Evolutionary conservation across 164 flowering plant genomes (phyloP), one percentile per base, ranked within the genome.

Genomic region (Piper betle): DNA sequence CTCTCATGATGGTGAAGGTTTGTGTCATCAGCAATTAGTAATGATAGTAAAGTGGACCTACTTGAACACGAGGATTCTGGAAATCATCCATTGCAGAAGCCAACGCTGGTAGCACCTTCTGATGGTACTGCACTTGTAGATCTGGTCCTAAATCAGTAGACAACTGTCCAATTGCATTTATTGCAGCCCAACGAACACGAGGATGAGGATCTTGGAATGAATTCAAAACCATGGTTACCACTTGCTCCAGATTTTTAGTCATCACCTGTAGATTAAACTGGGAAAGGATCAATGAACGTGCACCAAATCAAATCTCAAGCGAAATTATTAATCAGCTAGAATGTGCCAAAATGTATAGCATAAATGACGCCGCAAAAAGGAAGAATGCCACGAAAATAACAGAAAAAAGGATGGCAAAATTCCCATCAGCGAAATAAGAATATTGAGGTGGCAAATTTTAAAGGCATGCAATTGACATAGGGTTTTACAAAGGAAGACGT

Each of bases 131-230:
- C 63, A 80, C 80, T 74, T 93, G 98, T 76, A 93, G 74, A 65
- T 93, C 98, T 54, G 98, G 98, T 59, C 98, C 98, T 74, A 93
- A 75, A 71, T 93, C 98, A 0, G 98, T 89, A 39, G 98, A 89
- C 59, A 93, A 60, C 64, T 93, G 98, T 41, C 98, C 98, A 73
- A 93, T 80, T 52, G 98, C 97, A 80, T 93, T 93, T 65, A 93
- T 93, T 37, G 98, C 98, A 11, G 98, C 98, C 98, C 98, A 93
- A 19, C 97, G 75, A 40, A 84, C 98, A 61, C 98, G 91, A 5
- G 98, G 97, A 43, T 93, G 97, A 15, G 92, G 90, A 80, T 91
- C 89, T 73, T 80, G 88, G 71, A 91, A 91, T 33, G 96, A 86
- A 64, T 77, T 91, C 71, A 94, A 69, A 40, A 94, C 89, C 99